phyloP scores from a whole-genome alignment of 2,329 filamentous ascomycete species.

The Rhynchosporium secalis region DNA sequence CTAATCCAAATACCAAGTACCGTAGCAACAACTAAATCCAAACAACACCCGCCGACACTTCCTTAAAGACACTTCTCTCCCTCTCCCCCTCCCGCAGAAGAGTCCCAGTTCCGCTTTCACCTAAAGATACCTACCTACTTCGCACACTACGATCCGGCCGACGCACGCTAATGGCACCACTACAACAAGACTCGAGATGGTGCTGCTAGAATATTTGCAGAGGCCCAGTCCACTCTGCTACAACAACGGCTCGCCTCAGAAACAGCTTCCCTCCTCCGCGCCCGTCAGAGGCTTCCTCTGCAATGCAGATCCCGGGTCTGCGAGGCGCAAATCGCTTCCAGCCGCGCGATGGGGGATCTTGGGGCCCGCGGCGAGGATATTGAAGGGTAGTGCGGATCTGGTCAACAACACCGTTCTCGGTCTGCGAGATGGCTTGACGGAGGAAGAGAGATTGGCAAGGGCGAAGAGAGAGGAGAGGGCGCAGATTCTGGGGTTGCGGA shows the following conservation, averaged over 20 bases:
- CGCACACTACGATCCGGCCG: background rate
- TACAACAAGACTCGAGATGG: conserved; percentile 29
- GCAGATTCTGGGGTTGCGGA: conserved; percentile 61
- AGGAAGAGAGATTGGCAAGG: conserved; percentile 50
- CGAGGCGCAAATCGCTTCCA: conserved; percentile 21
- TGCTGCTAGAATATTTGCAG: conserved; percentile 35
- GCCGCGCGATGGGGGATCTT: conserved; percentile 30
- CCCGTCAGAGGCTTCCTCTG: conserved; percentile 25
- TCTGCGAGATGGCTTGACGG: conserved; percentile 36
- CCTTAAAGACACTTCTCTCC: background rate
- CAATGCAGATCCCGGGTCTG: conserved; percentile 17
- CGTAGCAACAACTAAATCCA: background rate
- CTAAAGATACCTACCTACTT: background rate
- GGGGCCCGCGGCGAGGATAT: conserved; percentile 32
- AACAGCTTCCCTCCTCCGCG: conserved; percentile 23
- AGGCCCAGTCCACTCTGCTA: conserved; percentile 27
- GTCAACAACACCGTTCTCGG: conserved; percentile 35
- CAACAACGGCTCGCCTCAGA: conserved; percentile 22
- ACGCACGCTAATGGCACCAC: conserved; percentile 29
- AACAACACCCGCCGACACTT: background rate
- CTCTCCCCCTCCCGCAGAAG: background rate
- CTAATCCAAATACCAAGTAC: background rate
- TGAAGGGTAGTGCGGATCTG: conserved; percentile 32
- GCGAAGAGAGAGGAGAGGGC: conserved; percentile 56
- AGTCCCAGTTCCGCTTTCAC: background rate